A percentile compares a stretch with the other conserved stretches of the same genome.
Conservation (phyloP, 331 rosid species). For the Telfairia occidentalis region DNA sequence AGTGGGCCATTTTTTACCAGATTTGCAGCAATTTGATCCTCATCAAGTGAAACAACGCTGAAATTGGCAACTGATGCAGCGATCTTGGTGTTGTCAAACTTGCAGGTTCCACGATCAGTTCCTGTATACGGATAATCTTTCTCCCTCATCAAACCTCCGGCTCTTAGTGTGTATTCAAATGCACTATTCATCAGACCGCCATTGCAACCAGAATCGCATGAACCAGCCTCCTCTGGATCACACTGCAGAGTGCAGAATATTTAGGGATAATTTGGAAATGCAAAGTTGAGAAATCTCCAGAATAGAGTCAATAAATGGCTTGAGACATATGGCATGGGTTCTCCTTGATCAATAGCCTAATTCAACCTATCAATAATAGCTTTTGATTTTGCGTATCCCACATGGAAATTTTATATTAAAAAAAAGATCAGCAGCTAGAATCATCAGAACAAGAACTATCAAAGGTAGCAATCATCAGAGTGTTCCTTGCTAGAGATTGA, state of each 20-base stretch:
- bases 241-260: conserved; percentile 37
- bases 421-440: not conserved
- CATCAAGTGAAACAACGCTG: conserved; percentile 74
- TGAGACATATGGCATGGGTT: not conserved
- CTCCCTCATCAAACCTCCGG: conserved; percentile 88
- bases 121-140: conserved; percentile 81
- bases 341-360: not conserved
- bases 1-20: conserved; percentile 88
- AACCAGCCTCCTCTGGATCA: conserved; percentile 70
- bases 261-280: not conserved
- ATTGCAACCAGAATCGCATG: conserved; percentile 86
- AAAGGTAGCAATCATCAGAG: not conserved
- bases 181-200: conserved; percentile 98
- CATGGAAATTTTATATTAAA: not conserved
- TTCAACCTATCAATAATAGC: not conserved
- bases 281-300: not conserved
- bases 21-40: conserved; percentile 84
- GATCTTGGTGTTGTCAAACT: conserved; percentile 66
- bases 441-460: not conserved
- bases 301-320: not conserved
- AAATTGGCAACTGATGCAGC: conserved; percentile 84
- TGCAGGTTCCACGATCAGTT: conserved; percentile 54
- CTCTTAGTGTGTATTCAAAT: conserved; percentile 72
- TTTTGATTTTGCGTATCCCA: not conserved
- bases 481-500: not conserved